Percentiles rank a stretch among this genome's conserved stretches.
Evolutionary conservation across 306 rosid species (phyloP).

Genomic region (Cucumis hystrix): DNA sequence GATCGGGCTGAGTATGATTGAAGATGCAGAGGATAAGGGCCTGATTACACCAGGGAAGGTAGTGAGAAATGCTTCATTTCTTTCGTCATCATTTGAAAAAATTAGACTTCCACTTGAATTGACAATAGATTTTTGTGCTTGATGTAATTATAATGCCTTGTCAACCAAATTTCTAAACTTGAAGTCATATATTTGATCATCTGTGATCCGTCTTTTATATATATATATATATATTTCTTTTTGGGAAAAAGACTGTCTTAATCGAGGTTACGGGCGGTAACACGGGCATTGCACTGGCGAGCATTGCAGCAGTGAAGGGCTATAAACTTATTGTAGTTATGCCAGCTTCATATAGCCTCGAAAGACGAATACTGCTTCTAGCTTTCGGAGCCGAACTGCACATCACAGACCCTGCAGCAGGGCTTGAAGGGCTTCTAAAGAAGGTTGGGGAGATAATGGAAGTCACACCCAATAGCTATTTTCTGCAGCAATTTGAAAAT

Average conservation of each 20-base stretch:
- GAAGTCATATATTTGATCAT: not conserved
- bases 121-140: not conserved
- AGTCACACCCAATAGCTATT: slow-evolving; percentile 33
- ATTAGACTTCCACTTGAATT: not conserved
- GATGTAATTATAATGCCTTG: not conserved
- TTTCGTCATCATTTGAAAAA: not conserved
- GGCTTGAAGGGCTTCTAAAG: slow-evolving; percentile 25
- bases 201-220: slow-evolving; percentile 1
- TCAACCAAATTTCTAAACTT: not conserved
- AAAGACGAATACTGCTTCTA: slow-evolving; percentile 41
- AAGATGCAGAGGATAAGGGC: slow-evolving; percentile 68
- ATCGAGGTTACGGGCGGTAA: slow-evolving; percentile 67
- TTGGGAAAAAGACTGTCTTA: slow-evolving; percentile 40
- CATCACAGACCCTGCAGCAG: slow-evolving; percentile 53
- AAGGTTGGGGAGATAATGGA: slow-evolving; percentile 39
- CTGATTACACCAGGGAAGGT: slow-evolving; percentile 80
- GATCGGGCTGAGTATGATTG: slow-evolving; percentile 58
- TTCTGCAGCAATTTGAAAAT: slow-evolving; percentile 47
- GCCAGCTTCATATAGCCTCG: slow-evolving; percentile 46
- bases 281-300: slow-evolving; percentile 73
- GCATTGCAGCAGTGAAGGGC: slow-evolving; percentile 53
- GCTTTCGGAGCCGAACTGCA: slow-evolving; percentile 75
- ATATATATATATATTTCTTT: not conserved
- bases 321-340: slow-evolving; percentile 42
- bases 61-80: not conserved